Conservation (phyloP, 2,329 filamentous ascomycete species). For the Stachybotrys elegans region DNA sequence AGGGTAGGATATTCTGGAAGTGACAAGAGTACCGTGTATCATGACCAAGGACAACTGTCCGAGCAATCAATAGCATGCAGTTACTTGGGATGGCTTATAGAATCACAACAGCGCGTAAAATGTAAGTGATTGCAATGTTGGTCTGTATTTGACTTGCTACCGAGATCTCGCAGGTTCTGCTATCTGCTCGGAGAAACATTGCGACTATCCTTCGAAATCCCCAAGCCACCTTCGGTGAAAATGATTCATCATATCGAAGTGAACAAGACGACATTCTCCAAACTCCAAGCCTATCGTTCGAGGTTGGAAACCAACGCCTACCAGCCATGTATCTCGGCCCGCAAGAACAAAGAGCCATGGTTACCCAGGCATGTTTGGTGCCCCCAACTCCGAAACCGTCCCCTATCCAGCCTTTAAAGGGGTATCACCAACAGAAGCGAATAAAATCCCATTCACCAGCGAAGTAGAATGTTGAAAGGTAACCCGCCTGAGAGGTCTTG, state of each 20-base stretch:
- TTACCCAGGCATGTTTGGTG: too few relatives aligned
- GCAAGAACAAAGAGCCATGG: background rate
- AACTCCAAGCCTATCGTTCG: constrained; percentile 4
- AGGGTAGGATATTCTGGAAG: constrained; percentile 32
- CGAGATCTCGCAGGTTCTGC: too few relatives aligned
- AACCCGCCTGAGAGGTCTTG: too few relatives aligned
- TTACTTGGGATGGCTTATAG: too few relatives aligned
- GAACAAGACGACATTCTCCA: constrained; percentile 4
- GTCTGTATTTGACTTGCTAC: too few relatives aligned
- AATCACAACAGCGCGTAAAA: too few relatives aligned
- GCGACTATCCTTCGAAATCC: background rate
- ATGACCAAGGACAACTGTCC: too few relatives aligned
- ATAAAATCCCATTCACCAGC: constrained; percentile 16
- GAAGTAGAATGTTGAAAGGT: constrained; percentile 11
- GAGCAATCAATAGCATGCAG: too few relatives aligned
- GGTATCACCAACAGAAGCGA: constrained; percentile 30
- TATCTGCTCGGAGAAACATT: too few relatives aligned
- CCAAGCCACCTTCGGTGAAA: constrained; percentile 3
- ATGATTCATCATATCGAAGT: background rate
- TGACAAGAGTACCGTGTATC: background rate
- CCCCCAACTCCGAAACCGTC: background rate
- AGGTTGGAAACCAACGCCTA: too few relatives aligned
- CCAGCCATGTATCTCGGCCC: too few relatives aligned
- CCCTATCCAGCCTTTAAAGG: constrained; percentile 16
- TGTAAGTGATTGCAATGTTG: too few relatives aligned